Evolutionary conservation across 148 eudicot genomes (phyloP), one percentile per base, ranked within the genome.

Genomic region (Agrostemma githago): DNA sequence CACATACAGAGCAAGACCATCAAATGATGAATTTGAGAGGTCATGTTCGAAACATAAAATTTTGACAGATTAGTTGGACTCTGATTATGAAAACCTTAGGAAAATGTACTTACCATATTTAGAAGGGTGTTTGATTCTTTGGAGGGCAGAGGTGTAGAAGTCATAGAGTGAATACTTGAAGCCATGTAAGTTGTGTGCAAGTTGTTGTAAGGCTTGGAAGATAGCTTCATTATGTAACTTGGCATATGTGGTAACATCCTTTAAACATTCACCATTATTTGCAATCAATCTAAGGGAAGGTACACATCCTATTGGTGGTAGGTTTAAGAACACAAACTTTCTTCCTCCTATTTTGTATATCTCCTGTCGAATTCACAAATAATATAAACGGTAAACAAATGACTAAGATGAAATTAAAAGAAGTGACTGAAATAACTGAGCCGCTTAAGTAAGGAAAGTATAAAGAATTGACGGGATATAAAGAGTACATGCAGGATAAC

Each of bases 311-410:
- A 78, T 20, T 21, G 88, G 68, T 11, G 77, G 71, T 46, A 84
- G 11, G 51, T 75, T 84, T 38, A 85, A 19, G 40, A 88, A 74
- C n/a, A 44, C 84, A 76, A 84, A 83, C 75, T 85, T 88, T 73
- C 92, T 86, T 7, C 89, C 89, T 42, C 92, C 91, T 3, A 15
- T 57, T 38, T 76, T 80, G 74, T 88, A 81, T 20, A 88, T 81
- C 8, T 58, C 86, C 92, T 88, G 82, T 62, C 37, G 26, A 68
- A 73, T 60, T 7, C 2, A 26, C 1, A 7, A 38, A 20, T 6
- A 21, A 20, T 19, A 46, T 26, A 26, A 26, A 26, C 34, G 0
- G 34, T 26, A 26, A 26, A 26, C 1, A 1, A 26, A 26, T 26
- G 34, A 26, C 34, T 26, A 26, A 26, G 34, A 26, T 26, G 34